These are phyloP conservation scores for Buxus sempervirens DNA, from an alignment of 164 flowering plant species.

Conservation along the genomic window DNA sequence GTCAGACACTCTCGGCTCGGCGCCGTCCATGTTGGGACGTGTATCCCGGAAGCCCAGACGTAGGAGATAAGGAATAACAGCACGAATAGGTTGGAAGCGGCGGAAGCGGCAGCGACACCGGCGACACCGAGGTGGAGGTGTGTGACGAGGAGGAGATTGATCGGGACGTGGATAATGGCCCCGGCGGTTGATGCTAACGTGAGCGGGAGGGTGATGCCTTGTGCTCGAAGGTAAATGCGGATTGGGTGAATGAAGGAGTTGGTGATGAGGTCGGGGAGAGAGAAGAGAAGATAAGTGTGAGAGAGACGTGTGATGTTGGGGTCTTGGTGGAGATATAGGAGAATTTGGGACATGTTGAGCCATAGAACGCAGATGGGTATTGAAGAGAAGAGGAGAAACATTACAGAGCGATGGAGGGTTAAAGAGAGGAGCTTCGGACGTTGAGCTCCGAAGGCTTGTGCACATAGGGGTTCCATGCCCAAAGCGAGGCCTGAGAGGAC, in stretches of 20 bases:
- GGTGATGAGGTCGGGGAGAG: constrained; percentile 75
- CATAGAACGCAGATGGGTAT: constrained; percentile 75
- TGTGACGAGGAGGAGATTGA: constrained; percentile 44
- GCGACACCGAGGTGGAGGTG: constrained; percentile 51
- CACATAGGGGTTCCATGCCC: constrained; percentile 91
- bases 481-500: constrained; percentile 78
- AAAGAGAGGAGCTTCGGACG: constrained; percentile 54
- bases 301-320: constrained; percentile 49
- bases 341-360: constrained; percentile 51
- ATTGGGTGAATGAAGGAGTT: constrained; percentile 83
- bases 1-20: constrained; percentile 59
- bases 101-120: constrained; percentile 72
- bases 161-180: constrained; percentile 56
- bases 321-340: constrained; percentile 51
- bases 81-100: constrained; percentile 48
- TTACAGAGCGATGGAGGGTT: constrained; percentile 69
- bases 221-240: constrained; percentile 90
- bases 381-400: constrained; percentile 57
- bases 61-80: constrained; percentile 35
- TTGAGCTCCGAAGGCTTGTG: constrained; percentile 83
- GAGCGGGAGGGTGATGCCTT: constrained; percentile 78
- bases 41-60: constrained; percentile 37
- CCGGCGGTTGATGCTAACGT: constrained; percentile 64
- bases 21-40: constrained; percentile 48
- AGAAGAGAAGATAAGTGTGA: constrained; percentile 58